Conservation (phyloP, 2,329 filamentous ascomycete genomes). For the Ophiostoma montium region DNA sequence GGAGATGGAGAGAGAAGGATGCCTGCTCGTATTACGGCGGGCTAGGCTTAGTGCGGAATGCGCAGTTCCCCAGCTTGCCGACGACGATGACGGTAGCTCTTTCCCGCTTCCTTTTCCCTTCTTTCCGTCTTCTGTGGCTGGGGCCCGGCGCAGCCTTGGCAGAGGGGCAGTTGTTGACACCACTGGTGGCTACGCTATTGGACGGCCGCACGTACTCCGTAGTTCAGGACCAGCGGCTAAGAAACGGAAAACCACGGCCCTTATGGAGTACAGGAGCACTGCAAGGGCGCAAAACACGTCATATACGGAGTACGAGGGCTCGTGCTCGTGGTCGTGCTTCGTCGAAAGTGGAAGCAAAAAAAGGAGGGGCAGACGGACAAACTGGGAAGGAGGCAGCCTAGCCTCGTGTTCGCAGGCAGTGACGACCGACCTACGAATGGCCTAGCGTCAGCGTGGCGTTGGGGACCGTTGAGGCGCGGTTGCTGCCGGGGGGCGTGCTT, state of each 20-base stretch:
- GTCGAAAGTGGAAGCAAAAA: not conserved
- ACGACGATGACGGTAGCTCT: not conserved
- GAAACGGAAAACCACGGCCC: too few species aligned
- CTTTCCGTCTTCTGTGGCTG: not conserved
- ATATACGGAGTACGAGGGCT: too few species aligned
- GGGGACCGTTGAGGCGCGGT: not conserved
- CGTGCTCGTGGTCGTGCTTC: too few species aligned
- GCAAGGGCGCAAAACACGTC: not conserved
- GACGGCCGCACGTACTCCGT: too few species aligned
- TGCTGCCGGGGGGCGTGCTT: too few species aligned
- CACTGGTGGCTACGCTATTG: too few species aligned
- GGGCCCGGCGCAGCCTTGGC: not conserved
- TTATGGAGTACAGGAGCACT: not conserved
- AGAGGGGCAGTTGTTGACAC: constrained; percentile 2
- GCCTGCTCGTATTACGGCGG: too few species aligned
- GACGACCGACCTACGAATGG: not conserved
- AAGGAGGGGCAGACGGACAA: not conserved
- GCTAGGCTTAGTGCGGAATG: not conserved
- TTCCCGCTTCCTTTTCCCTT: not conserved
- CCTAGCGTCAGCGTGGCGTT: not conserved
- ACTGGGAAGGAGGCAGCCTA: constrained; percentile 6
- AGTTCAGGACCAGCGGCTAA: not conserved
- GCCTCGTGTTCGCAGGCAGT: constrained; percentile 4
- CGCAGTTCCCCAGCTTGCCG: not conserved
- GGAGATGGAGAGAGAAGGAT: too few species aligned